A percentile compares a stretch with the other conserved stretches of the same genome.
Conservation (phyloP, 257 asterid species). For the Solanum peruvianum region DNA sequence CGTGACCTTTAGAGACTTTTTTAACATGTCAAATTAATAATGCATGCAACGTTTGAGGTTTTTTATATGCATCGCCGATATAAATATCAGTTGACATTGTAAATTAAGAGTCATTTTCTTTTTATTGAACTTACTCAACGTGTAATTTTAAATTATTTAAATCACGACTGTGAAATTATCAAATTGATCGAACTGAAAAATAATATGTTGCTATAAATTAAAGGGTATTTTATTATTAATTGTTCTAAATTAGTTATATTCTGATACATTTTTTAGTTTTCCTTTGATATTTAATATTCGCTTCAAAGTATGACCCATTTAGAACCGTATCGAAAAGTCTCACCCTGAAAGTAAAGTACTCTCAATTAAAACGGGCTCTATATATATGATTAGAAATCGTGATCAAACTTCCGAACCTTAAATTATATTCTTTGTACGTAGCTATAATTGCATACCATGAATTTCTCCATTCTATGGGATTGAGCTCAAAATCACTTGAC, state of each 20-base stretch:
- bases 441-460: neutral
- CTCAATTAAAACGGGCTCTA: neutral
- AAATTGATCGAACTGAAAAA: neutral
- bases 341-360: neutral
- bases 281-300: neutral
- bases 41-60: neutral
- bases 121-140: too few species aligned
- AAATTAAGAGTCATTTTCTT: neutral
- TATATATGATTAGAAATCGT: neutral
- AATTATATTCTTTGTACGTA: neutral
- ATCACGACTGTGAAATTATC: neutral
- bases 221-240: neutral
- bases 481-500: neutral
- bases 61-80: neutral
- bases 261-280: fast-evolving
- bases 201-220: neutral
- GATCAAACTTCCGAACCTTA: neutral
- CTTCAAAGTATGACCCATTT: neutral
- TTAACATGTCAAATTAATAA: constrained; percentile 23
- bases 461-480: neutral
- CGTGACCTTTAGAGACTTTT: constrained; percentile 2
- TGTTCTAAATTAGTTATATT: neutral
- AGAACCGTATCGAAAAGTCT: fast-evolving
- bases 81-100: neutral
- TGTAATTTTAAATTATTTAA: neutral